Percentiles rank a stretch among this genome's conserved stretches.
phyloP scores from a whole-genome alignment of 2,329 filamentous ascomycete genomes.

The Ustilaginoidea virens region DNA sequence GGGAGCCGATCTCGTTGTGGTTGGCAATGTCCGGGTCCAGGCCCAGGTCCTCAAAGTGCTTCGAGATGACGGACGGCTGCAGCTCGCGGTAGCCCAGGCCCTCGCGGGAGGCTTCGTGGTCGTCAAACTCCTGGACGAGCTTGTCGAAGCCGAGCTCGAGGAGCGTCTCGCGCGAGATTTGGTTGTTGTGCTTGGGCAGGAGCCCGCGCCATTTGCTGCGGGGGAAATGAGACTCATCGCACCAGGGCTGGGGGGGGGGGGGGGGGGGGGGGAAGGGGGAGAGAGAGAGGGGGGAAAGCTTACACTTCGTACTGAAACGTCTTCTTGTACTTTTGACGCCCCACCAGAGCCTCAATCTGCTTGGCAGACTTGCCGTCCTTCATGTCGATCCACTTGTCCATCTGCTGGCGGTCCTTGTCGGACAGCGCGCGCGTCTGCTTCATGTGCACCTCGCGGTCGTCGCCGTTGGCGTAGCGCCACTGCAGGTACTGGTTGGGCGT shows the following conservation, averaged over 20 bases:
- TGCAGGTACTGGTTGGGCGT: constrained; percentile 97
- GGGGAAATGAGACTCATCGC: background rate
- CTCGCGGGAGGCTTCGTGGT: constrained; percentile 96
- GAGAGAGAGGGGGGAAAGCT: constrained; percentile 16
- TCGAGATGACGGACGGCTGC: constrained; percentile 83
- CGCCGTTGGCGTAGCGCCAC: constrained; percentile 95
- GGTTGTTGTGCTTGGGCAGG: constrained; percentile 84
- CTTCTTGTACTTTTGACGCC: constrained; percentile 98
- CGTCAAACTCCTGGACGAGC: constrained; percentile 93
- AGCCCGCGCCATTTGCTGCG: constrained; percentile 73
- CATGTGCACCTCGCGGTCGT: constrained; percentile 91
- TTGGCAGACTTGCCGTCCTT: constrained; percentile 64
- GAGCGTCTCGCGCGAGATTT: constrained; percentile 86
- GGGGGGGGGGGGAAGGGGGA: background rate
- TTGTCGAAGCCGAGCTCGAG: constrained; percentile 77
- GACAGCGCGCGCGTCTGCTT: constrained; percentile 92
- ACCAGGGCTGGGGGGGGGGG: background rate
- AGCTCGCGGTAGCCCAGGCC: constrained; percentile 92
- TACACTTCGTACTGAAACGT: constrained; percentile 94
- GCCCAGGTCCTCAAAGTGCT: constrained; percentile 95
- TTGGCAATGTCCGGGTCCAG: constrained; percentile 96
- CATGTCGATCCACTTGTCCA: constrained; percentile 80
- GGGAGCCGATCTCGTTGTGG: constrained; percentile 92
- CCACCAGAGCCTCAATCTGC: constrained; percentile 77
- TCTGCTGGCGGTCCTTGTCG: constrained; percentile 70